These are phyloP conservation scores for Wickerhamomyces kurtzmanii DNA, from an alignment of 805 yeast genomes.

Conservation along the genomic window DNA sequence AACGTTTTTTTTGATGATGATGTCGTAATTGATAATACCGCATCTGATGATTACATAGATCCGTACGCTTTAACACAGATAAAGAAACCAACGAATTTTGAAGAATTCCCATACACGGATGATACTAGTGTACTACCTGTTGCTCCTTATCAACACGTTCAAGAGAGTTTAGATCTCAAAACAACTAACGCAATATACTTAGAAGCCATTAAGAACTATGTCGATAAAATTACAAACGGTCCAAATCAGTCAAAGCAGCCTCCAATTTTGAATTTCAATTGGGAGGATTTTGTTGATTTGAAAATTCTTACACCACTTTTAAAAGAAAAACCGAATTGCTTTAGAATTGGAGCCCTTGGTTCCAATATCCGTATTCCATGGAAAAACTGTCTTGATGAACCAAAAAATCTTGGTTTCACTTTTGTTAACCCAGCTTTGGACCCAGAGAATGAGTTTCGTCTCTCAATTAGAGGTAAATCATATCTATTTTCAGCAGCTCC, in stretches of 20 bases:
- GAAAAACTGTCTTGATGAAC: constrained; percentile 29
- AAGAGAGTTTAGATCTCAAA: constrained; percentile 24
- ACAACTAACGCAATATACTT: constrained; percentile 23
- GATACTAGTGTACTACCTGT: constrained; percentile 23
- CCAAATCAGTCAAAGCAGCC: constrained; percentile 18
- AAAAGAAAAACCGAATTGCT: constrained; percentile 31
- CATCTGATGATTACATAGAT: constrained; percentile 11
- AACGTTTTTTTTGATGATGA: too few species aligned
- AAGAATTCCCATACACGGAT: constrained; percentile 20
- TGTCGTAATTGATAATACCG: constrained; percentile 7
- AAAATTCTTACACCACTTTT: constrained; percentile 26
- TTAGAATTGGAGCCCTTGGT: constrained; percentile 33
- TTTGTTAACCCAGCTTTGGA: constrained; percentile 16
- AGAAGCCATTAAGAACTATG: constrained; percentile 21
- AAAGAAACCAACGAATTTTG: constrained; percentile 10
- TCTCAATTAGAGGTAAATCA: constrained; percentile 28
- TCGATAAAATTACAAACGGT: constrained; percentile 12
- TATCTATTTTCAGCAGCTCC: constrained; percentile 33
- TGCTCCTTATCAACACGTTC: constrained; percentile 26
- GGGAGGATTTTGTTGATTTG: constrained; percentile 49
- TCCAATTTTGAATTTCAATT: constrained; percentile 33
- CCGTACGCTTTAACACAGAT: constrained; percentile 9
- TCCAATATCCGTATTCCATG: constrained; percentile 28
- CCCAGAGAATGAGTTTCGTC: constrained; percentile 26
- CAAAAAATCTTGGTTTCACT: constrained; percentile 17